Evolutionary conservation across 257 asterid genomes (phyloP).

Genomic region (Penstemon barbatus): DNA sequence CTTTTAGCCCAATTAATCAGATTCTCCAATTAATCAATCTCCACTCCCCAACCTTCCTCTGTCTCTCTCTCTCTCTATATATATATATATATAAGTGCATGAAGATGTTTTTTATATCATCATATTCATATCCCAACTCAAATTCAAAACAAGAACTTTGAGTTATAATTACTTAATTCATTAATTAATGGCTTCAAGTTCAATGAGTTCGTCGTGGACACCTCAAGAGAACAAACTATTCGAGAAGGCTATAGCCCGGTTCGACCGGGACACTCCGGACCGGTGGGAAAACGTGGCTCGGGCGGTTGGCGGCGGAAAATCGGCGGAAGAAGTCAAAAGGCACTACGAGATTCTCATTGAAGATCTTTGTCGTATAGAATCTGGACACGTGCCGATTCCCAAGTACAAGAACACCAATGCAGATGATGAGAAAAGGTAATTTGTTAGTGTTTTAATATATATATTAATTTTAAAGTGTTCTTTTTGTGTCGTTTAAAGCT

Average conservation of each 20-base stretch:
- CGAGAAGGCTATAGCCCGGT: slow-evolving; percentile 66
- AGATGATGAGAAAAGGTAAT: slow-evolving; percentile 45
- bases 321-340: slow-evolving; percentile 62
- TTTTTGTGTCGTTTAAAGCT: no score
- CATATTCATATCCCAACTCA: no score
- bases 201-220: slow-evolving; percentile 56
- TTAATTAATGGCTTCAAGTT: slow-evolving; percentile 45
- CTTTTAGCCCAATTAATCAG: slow-evolving; percentile 2
- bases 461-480: no score
- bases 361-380: slow-evolving; percentile 70
- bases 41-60: background rate
- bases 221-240: slow-evolving; percentile 66
- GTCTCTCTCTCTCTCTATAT: background rate
- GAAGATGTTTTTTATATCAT: background rate
- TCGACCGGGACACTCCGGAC: slow-evolving; percentile 69
- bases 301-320: slow-evolving; percentile 71
- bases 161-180: no score
- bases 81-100: slow-evolving; percentile 4
- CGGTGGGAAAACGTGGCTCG: slow-evolving; percentile 78
- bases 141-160: background rate
- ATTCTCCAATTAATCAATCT: background rate
- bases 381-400: slow-evolving; percentile 67
- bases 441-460: background rate
- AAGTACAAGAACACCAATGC: slow-evolving; percentile 31
- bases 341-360: slow-evolving; percentile 71